Evolutionary conservation across 2,329 filamentous ascomycete genomes (phyloP), one percentile per base, ranked within the genome.

Genomic region (Epichloe scottii): DNA sequence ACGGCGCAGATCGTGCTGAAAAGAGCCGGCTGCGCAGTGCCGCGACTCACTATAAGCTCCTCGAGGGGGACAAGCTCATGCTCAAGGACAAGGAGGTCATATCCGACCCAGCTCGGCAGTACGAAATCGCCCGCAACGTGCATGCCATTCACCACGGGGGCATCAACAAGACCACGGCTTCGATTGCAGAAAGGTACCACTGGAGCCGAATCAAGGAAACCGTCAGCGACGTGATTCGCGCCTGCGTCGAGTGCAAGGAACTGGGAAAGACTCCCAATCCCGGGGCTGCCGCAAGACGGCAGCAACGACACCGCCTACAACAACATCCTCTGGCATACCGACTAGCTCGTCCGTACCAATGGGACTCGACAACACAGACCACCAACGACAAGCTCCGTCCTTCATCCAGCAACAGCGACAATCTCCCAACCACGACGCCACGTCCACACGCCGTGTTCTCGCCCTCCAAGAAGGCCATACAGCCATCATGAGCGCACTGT

Each of bases 151-250:
- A 84, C 41, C 93, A 98, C 63, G 89, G 86, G 6, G 93, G 93
- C 48, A 97, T 97, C 74, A 98, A 98, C 74, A 96, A 96, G 72
- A 97, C 91, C 0, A 97, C 91, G 1, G 90, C 91, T 19, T 85
- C 83, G 19, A 95, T 98, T 61, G 89, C 91, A 11, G 88, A 96
- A 64, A 86, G 85, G 62, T 96, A 91, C 65, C 93, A 97, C 69
- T 98, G 93, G 93, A 90, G 94, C 46, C 81, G 91, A 54, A 97
- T 97, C 71, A 98, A 97, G 67, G 90, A 96, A 69, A 97, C 91
- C 1, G 93, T 96, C 55, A 93, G 86, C 64, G 84, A 91, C 64
- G 90, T 95, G 59, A 95, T 97, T 68, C 85, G 87, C 60, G 91
- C 93, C 61, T 98, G 93, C 68, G 71, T 78, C 7, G 84, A 95